A percentile compares a stretch with the other conserved stretches of the same genome.
Evolutionary conservation across 371 early-diverging fungal genomes (phyloP).

Genomic region (Actinomucor elegans): DNA sequence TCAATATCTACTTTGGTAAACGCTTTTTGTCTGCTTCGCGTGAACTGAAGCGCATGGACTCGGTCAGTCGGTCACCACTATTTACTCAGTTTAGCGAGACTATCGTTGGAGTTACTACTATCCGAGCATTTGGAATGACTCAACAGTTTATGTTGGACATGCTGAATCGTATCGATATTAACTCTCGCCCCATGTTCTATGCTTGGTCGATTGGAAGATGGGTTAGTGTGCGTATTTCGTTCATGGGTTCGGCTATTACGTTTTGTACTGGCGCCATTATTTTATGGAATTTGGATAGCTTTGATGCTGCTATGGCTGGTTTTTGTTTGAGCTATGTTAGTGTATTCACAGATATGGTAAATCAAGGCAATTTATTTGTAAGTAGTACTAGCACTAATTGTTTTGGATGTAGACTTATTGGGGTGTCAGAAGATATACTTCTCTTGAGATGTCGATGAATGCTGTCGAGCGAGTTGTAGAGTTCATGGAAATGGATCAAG

Average conservation of each 20-base stretch:
- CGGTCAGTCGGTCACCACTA: conserved; percentile 66
- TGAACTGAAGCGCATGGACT: conserved; percentile 76
- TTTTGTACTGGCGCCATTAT: conserved; percentile 55
- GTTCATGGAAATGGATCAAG: conserved; percentile 75
- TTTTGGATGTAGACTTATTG: conserved; percentile 59
- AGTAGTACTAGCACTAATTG: not conserved
- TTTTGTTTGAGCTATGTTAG: conserved; percentile 74
- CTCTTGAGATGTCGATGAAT: conserved; percentile 81
- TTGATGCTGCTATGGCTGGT: conserved; percentile 74
- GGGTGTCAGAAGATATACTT: conserved; percentile 68
- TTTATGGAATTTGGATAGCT: conserved; percentile 36
- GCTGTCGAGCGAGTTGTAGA: conserved; percentile 85
- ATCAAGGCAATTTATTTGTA: conserved; percentile 10
- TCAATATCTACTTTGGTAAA: conserved; percentile 46
- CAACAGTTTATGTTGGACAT: conserved; percentile 55
- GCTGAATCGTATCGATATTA: conserved; percentile 49
- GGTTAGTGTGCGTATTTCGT: conserved; percentile 74
- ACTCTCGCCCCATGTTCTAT: conserved; percentile 69
- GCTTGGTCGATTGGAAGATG: conserved; percentile 81
- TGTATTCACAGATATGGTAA: conserved; percentile 46
- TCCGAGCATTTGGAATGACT: conserved; percentile 75
- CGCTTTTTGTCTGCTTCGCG: conserved; percentile 65
- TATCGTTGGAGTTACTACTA: conserved; percentile 58
- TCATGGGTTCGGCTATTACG: conserved; percentile 63
- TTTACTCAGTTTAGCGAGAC: conserved; percentile 75